Evolutionary conservation across 2,329 filamentous ascomycete genomes (phyloP).

Genomic region (Calonectria naviculata): DNA sequence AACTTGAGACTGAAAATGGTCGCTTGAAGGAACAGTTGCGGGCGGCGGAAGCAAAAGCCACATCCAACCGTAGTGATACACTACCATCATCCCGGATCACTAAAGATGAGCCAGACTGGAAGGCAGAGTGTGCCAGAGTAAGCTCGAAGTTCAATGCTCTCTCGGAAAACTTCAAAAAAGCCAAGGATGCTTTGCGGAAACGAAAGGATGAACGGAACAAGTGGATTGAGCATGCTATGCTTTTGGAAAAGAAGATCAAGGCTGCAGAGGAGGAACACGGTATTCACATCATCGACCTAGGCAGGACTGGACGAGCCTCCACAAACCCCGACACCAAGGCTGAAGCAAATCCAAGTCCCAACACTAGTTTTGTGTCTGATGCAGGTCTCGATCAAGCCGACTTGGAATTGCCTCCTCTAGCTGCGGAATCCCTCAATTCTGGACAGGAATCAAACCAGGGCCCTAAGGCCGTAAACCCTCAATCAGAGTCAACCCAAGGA

Average conservation of each 20-base stretch:
- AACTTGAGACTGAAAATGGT: slow-evolving; percentile 33
- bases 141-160: slow-evolving; percentile 54
- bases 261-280: slow-evolving; percentile 53
- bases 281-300: slow-evolving; percentile 43
- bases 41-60: slow-evolving; percentile 10
- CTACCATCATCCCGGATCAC: not conserved
- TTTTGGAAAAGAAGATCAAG: slow-evolving; percentile 56
- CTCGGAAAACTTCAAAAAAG: slow-evolving; percentile 52
- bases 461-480: slow-evolving; percentile 17
- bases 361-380: slow-evolving; percentile 34
- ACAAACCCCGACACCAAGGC: slow-evolving; percentile 17
- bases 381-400: slow-evolving; percentile 40
- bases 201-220: slow-evolving; percentile 54
- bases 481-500: slow-evolving; percentile 44
- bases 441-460: slow-evolving; percentile 9
- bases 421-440: slow-evolving; percentile 31
- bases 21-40: slow-evolving; percentile 30
- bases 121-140: slow-evolving; percentile 50
- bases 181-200: slow-evolving; percentile 52
- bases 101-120: slow-evolving; percentile 35
- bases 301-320: slow-evolving; percentile 19
- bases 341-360: slow-evolving; percentile 27
- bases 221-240: slow-evolving; percentile 59
- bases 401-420: slow-evolving; percentile 40
- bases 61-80: not conserved